Evolutionary conservation across 352 stramenopile genomes (phyloP).

Genomic region (Detonula confervacea): DNA sequence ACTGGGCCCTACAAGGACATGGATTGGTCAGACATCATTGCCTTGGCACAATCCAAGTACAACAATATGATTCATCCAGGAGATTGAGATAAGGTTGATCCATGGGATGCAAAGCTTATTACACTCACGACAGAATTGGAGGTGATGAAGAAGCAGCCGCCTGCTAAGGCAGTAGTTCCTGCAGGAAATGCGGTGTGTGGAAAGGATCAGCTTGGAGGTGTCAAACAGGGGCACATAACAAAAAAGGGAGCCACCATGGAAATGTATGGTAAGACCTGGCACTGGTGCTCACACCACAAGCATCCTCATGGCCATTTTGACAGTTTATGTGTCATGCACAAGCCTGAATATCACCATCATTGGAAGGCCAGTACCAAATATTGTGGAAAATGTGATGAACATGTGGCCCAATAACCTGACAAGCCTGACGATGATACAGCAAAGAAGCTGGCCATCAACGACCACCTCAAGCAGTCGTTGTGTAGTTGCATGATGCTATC

Average conservation of each 20-base stretch:
- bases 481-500: constrained; percentile 8
- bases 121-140: neutral
- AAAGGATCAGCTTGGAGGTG: neutral
- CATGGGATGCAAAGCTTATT: neutral
- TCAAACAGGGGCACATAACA: neutral
- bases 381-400: too few relatives aligned
- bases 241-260: neutral
- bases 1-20: too few relatives aligned
- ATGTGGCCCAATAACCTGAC: neutral
- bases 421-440: too few relatives aligned
- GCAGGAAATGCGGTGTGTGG: neutral
- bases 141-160: too few relatives aligned
- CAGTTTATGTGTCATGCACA: constrained; percentile 1
- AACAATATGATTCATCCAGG: neutral
- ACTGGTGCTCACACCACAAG: constrained; percentile 21
- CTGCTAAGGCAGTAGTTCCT: neutral
- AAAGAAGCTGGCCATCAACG: neutral
- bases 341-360: too few relatives aligned
- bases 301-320: constrained; percentile 8
- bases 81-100: constrained; percentile 16
- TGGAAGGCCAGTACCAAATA: too few relatives aligned
- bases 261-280: too few relatives aligned
- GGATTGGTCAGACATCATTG: neutral
- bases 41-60: neutral
- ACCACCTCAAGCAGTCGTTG: constrained; percentile 4